Conservation (phyloP, 129 eudicot genomes). For the Ambrosia trifida region DNA sequence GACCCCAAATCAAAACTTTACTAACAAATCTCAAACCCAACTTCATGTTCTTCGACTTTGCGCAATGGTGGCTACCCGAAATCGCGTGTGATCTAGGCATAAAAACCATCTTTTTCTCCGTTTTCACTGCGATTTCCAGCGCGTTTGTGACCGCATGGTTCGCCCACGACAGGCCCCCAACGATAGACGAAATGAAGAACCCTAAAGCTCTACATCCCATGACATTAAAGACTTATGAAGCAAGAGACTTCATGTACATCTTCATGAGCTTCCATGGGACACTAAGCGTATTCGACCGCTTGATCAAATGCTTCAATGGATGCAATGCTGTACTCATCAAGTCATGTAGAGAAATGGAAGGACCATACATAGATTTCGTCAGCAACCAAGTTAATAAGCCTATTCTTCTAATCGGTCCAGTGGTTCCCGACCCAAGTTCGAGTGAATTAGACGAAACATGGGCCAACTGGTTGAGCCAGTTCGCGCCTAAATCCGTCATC, state of each 20-base stretch:
- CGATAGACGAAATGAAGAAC: constrained; percentile 36
- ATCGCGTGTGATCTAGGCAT: constrained; percentile 40
- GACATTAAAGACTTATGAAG: constrained; percentile 36
- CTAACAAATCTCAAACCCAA: constrained; percentile 45
- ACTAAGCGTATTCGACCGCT: constrained; percentile 32
- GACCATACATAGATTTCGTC: constrained; percentile 39
- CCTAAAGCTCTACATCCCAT: constrained; percentile 25
- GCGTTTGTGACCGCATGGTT: constrained; percentile 21
- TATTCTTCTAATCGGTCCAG: constrained; percentile 35
- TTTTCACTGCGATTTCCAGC: constrained; percentile 37
- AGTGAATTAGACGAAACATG: constrained; percentile 39
- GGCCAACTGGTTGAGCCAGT: constrained; percentile 39
- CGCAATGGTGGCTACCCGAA: constrained; percentile 54
- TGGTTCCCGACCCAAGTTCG: constrained; percentile 40
- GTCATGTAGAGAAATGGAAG: constrained; percentile 50
- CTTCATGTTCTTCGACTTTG: constrained; percentile 55
- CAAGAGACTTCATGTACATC: constrained; percentile 36
- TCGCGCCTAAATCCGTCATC: constrained; percentile 42
- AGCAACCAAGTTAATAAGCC: constrained; percentile 37
- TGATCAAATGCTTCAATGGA: constrained; percentile 20
- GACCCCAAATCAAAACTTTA: constrained; percentile 45
- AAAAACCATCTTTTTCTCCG: constrained; percentile 39
- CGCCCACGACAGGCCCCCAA: constrained; percentile 14
- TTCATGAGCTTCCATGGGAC: constrained; percentile 49
- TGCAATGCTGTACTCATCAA: constrained; percentile 38